Base-by-base conservation (phyloP, 202 grass and related monocot species). In the Miscanthus sacchariflorus region DNA sequence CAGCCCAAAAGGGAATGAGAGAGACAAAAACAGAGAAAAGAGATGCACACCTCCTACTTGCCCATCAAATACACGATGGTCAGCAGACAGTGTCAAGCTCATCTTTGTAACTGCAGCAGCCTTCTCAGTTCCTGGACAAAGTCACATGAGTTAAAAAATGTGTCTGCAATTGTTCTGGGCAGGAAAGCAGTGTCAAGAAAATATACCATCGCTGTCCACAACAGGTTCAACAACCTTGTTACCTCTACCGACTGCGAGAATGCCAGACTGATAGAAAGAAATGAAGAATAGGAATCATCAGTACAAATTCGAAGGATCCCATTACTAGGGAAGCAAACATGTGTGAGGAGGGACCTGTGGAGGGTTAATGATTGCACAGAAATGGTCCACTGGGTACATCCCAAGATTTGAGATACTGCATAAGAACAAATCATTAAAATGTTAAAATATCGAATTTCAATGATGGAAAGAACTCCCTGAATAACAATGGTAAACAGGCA, bases 341-440 rank as follows among this genome's bases (percentile, higher is more conserved):
- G 13, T 30, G 61, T 65, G 72, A 72, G 36, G 18, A 81, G 18
- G 2, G 24, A 85, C 97, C 97, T 99, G 97, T 80, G 97, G 97
- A 87, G 97, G 97, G 90, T 99, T 96, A 88, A 96, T 99, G 81
- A 99, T 96, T 74, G 94, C 94, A 91, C 92, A 99, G 79, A 99
- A 99, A 84, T 96, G 73, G 89, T 99, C 96, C 66, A 99, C 92
- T 1, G 97, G 97, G 88, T 89, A 95, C 94, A 99, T 99, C 71
- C 97, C 97, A 63, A 99, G 94, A 92, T 99, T 99, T 78, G 97
- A 96, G 75, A 93, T 99, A 78, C 97, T 99, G 88, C 78, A 87
- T 66, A 87, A 73, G 44, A 52, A 89, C 40, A 11, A 73, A 80
- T 35, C 38, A 50, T 33, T 72, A 66, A 86, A 78, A 74, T 82